phyloP scores from a whole-genome alignment of 345 rosid genomes.

The Crucihimalaya himalaica region DNA sequence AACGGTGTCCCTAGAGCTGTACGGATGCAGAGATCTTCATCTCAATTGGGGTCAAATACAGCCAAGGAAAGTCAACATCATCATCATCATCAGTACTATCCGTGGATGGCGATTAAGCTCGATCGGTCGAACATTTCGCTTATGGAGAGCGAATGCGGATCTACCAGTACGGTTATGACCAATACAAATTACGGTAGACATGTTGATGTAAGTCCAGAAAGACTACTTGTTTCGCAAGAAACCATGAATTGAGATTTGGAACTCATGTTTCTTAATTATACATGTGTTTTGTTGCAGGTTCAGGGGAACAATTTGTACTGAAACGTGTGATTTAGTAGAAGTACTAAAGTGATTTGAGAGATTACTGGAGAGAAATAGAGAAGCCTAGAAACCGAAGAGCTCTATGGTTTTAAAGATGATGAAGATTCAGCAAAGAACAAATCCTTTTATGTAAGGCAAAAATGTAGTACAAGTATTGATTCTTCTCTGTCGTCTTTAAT shows the following conservation, averaged over 20 bases:
- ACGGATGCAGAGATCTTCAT: constrained; percentile 91
- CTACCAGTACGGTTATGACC: constrained; percentile 75
- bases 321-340: constrained; percentile 20
- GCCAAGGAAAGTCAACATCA: constrained; percentile 32
- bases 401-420: constrained; percentile 3
- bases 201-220: constrained; percentile 45
- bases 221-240: constrained; percentile 26
- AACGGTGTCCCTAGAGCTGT: constrained; percentile 62
- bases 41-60: constrained; percentile 59
- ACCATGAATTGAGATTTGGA: background rate
- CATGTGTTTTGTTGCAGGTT: constrained; percentile 23
- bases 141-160: constrained; percentile 83
- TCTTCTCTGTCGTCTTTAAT: background rate
- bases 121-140: constrained; percentile 72
- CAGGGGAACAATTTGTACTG: constrained; percentile 32
- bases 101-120: constrained; percentile 80
- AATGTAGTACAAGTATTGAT: constrained; percentile 14
- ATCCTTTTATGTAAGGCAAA: constrained; percentile 3
- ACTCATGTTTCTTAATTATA: background rate
- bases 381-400: constrained; percentile 19
- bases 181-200: constrained; percentile 70
- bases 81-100: constrained; percentile 55
- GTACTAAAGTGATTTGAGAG: background rate
- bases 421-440: constrained; percentile 4
- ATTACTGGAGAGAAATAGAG: background rate